These are phyloP conservation scores for Alternaria atra DNA, from an alignment of 2,329 filamentous ascomycete species.

Conservation along the genomic window DNA sequence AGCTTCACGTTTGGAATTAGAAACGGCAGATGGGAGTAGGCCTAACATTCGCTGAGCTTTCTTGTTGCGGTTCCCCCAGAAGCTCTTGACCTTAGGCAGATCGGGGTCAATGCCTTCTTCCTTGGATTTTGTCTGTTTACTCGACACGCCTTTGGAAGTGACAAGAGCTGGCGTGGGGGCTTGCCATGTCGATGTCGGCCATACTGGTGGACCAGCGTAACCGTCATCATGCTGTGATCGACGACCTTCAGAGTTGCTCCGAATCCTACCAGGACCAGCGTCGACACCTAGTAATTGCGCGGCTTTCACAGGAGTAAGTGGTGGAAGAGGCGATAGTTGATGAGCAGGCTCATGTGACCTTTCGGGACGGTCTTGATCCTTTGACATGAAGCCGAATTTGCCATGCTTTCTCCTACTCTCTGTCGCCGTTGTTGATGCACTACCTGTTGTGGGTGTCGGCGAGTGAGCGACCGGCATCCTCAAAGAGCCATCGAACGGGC, in stretches of 20 bases:
- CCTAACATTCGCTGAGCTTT: slow-evolving; percentile 27
- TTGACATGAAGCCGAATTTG: slow-evolving; percentile 24
- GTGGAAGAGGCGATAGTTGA: slow-evolving; percentile 25
- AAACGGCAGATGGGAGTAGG: slow-evolving; percentile 13
- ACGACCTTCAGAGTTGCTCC: slow-evolving; percentile 2
- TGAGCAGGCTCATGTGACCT: slow-evolving; percentile 11
- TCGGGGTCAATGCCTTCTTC: slow-evolving; percentile 22
- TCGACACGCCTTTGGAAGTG: slow-evolving; percentile 4
- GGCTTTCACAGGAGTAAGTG: slow-evolving; percentile 33
- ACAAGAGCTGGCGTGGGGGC: slow-evolving; percentile 9
- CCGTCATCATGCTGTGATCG: slow-evolving; percentile 7
- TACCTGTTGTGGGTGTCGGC: slow-evolving; percentile 10
- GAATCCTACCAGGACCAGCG: not conserved
- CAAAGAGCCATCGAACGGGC: slow-evolving; percentile 3
- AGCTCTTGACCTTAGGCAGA: slow-evolving; percentile 13
- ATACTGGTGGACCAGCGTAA: slow-evolving; percentile 12
- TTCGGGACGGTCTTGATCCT: slow-evolving; percentile 16
- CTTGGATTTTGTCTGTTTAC: slow-evolving; percentile 13
- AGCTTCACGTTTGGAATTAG: slow-evolving; percentile 12
- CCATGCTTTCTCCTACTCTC: slow-evolving; percentile 30
- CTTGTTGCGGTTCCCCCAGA: slow-evolving; percentile 17
- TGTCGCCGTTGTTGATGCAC: not conserved
- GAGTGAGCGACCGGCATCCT: not conserved
- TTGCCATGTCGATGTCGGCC: slow-evolving; percentile 10
- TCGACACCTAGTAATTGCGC: slow-evolving; percentile 32